Evolutionary conservation across 2,329 filamentous ascomycete genomes (phyloP).

Genomic region (Pseudogymnoascus sp.): DNA sequence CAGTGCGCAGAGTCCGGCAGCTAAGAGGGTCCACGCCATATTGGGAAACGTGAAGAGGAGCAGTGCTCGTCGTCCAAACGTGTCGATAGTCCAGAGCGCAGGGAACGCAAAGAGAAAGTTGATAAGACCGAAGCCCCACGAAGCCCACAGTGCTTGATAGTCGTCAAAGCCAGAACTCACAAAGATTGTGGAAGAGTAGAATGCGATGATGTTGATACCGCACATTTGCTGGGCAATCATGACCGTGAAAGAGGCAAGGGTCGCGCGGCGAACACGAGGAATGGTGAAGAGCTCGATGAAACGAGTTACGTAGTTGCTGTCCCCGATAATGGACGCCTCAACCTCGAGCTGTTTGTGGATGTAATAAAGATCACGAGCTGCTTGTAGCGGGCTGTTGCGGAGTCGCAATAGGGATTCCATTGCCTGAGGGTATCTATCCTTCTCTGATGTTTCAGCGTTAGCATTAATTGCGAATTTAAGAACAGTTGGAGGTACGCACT

Average conservation of each 20-base stretch:
- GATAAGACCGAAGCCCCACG: slow-evolving; percentile 55
- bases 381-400: slow-evolving; percentile 51
- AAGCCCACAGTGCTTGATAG: slow-evolving; percentile 47
- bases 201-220: slow-evolving; percentile 47
- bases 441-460: slow-evolving; percentile 32
- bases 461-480: not conserved
- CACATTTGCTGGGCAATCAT: slow-evolving; percentile 50
- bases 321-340: slow-evolving; percentile 34
- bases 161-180: slow-evolving; percentile 43
- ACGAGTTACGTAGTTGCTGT: slow-evolving; percentile 51
- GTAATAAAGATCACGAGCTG: slow-evolving; percentile 55
- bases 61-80: slow-evolving; percentile 56
- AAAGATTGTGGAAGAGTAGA: slow-evolving; percentile 57
- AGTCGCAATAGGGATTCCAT: slow-evolving; percentile 49
- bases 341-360: slow-evolving; percentile 46
- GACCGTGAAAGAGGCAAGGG: slow-evolving; percentile 65
- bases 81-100: slow-evolving; percentile 60
- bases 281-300: slow-evolving; percentile 60
- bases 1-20: slow-evolving; percentile 43
- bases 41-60: slow-evolving; percentile 57
- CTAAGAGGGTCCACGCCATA: slow-evolving; percentile 47
- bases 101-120: slow-evolving; percentile 58
- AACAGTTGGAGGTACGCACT: slow-evolving; percentile 25
- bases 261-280: slow-evolving; percentile 61
- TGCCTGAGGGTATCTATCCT: slow-evolving; percentile 46